Conservation (phyloP, 371 early-diverging fungal genomes). For the Umbelopsis sp. region DNA sequence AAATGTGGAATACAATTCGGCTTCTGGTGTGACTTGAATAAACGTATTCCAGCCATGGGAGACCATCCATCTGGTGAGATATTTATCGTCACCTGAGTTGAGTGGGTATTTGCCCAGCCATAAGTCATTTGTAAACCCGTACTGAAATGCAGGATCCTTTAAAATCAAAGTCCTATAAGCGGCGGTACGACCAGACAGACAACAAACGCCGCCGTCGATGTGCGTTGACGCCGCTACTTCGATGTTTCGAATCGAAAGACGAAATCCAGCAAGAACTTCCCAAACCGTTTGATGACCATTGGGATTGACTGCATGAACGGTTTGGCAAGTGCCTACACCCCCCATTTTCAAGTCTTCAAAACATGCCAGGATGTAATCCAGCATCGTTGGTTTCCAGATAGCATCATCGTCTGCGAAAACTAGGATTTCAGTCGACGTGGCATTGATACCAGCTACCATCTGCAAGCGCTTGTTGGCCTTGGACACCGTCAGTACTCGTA, state of each 20-base stretch:
- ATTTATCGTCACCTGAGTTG: slow-evolving; percentile 68
- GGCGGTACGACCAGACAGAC: slow-evolving; percentile 65
- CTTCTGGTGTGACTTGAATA: slow-evolving; percentile 60
- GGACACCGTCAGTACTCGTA: slow-evolving; percentile 44
- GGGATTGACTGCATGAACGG: slow-evolving; percentile 50
- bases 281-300: slow-evolving; percentile 52
- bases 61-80: slow-evolving; percentile 64
- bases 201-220: slow-evolving; percentile 67
- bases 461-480: slow-evolving; percentile 60
- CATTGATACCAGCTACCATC: slow-evolving; percentile 63
- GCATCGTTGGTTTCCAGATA: slow-evolving; percentile 50
- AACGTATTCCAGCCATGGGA: slow-evolving; percentile 63
- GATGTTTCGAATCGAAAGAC: slow-evolving; percentile 61
- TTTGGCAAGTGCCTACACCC: slow-evolving; percentile 64
- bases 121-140: slow-evolving; percentile 60
- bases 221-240: slow-evolving; percentile 64
- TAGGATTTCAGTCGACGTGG: slow-evolving; percentile 54
- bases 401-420: slow-evolving; percentile 67
- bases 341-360: slow-evolving; percentile 66
- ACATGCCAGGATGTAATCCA: slow-evolving; percentile 59
- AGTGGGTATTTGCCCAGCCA: slow-evolving; percentile 64
- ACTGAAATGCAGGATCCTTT: slow-evolving; percentile 62
- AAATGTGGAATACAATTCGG: slow-evolving; percentile 61
- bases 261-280: slow-evolving; percentile 64
- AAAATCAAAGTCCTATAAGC: slow-evolving; percentile 63